A percentile compares a stretch with the other conserved stretches of the same genome.
These are phyloP conservation scores for Rhynchospora breviuscula DNA, from an alignment of 176 grass and related monocot species.

Conservation along the genomic window DNA sequence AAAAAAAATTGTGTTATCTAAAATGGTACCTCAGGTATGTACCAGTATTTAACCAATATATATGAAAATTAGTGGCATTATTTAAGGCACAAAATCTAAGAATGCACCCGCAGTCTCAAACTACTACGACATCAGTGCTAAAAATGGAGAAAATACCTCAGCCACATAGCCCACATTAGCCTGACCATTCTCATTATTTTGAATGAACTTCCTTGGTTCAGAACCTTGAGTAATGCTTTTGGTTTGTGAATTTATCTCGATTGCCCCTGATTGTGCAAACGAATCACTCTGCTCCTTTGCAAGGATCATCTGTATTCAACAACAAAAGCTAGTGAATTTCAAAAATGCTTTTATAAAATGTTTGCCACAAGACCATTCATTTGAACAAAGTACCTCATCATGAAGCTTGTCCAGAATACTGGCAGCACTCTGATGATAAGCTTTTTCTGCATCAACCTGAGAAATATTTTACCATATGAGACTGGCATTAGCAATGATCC, in stretches of 20 bases:
- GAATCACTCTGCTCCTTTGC: slow-evolving; percentile 56
- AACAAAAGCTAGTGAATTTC: neutral
- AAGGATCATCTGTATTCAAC: slow-evolving; percentile 51
- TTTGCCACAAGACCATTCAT: neutral
- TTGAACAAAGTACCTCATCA: slow-evolving; percentile 59
- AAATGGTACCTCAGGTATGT: neutral
- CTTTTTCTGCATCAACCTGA: slow-evolving; percentile 95
- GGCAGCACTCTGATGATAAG: slow-evolving; percentile 83
- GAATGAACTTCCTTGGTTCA: slow-evolving; percentile 38
- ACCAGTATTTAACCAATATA: neutral
- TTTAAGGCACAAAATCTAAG: neutral
- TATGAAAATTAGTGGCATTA: neutral
- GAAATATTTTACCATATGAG: slow-evolving; percentile 12
- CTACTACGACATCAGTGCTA: neutral
- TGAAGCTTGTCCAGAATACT: slow-evolving; percentile 88
- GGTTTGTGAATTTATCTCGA: slow-evolving; percentile 26
- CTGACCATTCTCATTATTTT: slow-evolving; percentile 45
- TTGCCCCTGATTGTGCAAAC: slow-evolving; percentile 32
- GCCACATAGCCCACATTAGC: slow-evolving; percentile 55
- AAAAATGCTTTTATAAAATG: neutral
- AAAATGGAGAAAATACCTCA: slow-evolving; percentile 47
- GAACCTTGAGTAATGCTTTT: slow-evolving; percentile 38
- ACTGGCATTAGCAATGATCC: slow-evolving; percentile 18
- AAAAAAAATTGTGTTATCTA: neutral
- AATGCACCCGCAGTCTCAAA: too few relatives aligned